Conservation (phyloP, 805 yeast species). For the Ogataea philodendri region DNA sequence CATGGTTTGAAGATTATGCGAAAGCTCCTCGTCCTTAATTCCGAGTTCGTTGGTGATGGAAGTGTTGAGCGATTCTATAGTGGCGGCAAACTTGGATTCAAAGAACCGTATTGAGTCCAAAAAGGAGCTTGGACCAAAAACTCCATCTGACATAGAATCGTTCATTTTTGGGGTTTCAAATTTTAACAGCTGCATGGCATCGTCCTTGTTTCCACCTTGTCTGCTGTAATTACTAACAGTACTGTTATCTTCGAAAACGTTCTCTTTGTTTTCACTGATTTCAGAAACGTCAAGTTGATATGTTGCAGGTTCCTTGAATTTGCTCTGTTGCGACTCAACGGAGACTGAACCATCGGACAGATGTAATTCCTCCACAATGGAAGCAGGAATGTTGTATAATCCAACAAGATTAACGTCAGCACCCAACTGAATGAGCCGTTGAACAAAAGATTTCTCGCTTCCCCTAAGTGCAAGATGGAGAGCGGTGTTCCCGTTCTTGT, state of each 20-base stretch:
- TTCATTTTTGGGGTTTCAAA: conserved; percentile 4
- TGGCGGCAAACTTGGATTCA: conserved; percentile 22
- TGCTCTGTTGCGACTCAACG: neutral
- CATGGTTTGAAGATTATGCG: conserved; percentile 45
- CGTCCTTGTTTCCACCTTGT: conserved; percentile 7
- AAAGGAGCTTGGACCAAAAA: conserved; percentile 4
- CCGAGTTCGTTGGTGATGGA: conserved; percentile 27
- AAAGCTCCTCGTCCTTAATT: conserved; percentile 51
- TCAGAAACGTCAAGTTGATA: conserved; percentile 24
- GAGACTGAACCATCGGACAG: neutral
- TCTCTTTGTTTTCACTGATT: conserved; percentile 49
- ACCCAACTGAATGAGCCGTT: conserved; percentile 43
- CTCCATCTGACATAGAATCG: neutral
- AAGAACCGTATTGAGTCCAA: conserved; percentile 20
- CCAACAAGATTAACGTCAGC: conserved; percentile 38
- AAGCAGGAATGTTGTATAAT: conserved; percentile 21
- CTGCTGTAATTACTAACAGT: conserved; percentile 8
- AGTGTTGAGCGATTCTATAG: conserved; percentile 23
- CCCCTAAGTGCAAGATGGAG: conserved; percentile 70
- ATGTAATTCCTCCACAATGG: conserved; percentile 22
- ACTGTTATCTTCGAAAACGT: conserved; percentile 38
- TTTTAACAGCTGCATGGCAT: conserved; percentile 7
- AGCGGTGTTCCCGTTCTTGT: conserved; percentile 81
- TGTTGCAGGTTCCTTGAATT: conserved; percentile 1
- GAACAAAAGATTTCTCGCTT: conserved; percentile 45